Percentiles rank a stretch among this genome's conserved stretches.
Conservation (phyloP, 345 rosid species). For the Eucalyptus cloeziana region DNA sequence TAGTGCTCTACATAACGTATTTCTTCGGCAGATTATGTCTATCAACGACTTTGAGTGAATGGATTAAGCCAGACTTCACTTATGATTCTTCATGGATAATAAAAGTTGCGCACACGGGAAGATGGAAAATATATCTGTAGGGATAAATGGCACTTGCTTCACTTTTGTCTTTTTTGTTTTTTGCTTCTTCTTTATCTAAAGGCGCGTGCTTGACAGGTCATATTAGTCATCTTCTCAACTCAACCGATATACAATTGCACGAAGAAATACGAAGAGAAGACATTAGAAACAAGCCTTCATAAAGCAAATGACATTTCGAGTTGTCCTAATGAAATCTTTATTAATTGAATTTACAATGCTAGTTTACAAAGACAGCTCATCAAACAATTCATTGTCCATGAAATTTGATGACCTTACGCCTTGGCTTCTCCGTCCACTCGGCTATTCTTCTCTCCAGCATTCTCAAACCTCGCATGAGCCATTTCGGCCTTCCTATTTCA, state of each 20-base stretch:
- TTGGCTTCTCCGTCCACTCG: too few species aligned
- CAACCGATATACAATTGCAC: fast-evolving
- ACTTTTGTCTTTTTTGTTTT: not conserved
- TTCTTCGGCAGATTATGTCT: too few species aligned
- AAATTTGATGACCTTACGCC: too few species aligned
- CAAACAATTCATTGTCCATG: too few species aligned
- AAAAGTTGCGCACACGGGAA: not conserved
- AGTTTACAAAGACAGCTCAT: too few species aligned
- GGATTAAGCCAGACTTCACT: not conserved
- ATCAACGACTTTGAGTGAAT: too few species aligned
- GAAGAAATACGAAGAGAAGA: not conserved
- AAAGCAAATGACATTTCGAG: too few species aligned
- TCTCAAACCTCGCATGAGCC: too few species aligned
- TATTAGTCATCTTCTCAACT: not conserved
- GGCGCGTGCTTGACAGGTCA: not conserved
- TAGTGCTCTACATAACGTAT: too few species aligned
- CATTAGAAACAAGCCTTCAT: not conserved
- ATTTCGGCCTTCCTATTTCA: too few species aligned
- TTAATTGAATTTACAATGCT: too few species aligned
- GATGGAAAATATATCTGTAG: not conserved
- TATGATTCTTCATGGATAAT: not conserved
- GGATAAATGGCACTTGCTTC: not conserved
- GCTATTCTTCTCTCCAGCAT: too few species aligned
- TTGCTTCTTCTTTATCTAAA: not conserved
- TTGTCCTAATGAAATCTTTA: fast-evolving